Conservation (phyloP, 2,329 filamentous ascomycete species). For the Beauveria asiatica region DNA sequence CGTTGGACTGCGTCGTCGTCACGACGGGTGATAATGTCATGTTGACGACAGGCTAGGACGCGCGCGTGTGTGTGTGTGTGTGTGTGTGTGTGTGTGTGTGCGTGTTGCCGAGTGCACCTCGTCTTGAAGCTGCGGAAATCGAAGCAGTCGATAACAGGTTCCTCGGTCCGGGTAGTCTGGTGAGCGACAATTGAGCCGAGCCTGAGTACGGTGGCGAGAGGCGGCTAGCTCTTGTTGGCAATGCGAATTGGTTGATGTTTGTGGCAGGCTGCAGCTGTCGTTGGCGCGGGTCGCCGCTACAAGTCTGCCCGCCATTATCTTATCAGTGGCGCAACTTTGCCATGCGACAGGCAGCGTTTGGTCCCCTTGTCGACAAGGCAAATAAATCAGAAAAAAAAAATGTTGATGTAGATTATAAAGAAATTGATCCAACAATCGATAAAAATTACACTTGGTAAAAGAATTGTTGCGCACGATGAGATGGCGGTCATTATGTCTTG, state of each 20-base stretch:
- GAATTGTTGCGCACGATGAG: no score
- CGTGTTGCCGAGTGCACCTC: background rate
- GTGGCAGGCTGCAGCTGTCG: background rate
- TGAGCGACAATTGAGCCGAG: background rate
- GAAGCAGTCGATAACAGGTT: no score
- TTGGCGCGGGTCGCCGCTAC: background rate
- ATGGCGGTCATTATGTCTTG: no score
- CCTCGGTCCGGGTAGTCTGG: no score
- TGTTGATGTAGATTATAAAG: no score
- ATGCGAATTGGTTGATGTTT: background rate
- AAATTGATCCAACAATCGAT: no score
- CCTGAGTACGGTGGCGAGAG: background rate
- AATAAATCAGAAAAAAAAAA: no score
- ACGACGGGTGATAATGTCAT: constrained; percentile 43
- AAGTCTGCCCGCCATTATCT: background rate
- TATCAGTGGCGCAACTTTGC: background rate
- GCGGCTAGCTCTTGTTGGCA: background rate
- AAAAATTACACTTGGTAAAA: no score
- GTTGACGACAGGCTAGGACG: constrained; percentile 11
- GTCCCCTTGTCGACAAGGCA: background rate
- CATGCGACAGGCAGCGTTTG: background rate
- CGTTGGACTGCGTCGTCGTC: constrained; percentile 28
- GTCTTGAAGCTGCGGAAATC: no score
- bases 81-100: constrained; percentile 8
- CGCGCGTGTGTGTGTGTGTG: constrained; percentile 7